phyloP scores from a whole-genome alignment of 2,329 filamentous ascomycete genomes.

The Phialophora verrucosa region DNA sequence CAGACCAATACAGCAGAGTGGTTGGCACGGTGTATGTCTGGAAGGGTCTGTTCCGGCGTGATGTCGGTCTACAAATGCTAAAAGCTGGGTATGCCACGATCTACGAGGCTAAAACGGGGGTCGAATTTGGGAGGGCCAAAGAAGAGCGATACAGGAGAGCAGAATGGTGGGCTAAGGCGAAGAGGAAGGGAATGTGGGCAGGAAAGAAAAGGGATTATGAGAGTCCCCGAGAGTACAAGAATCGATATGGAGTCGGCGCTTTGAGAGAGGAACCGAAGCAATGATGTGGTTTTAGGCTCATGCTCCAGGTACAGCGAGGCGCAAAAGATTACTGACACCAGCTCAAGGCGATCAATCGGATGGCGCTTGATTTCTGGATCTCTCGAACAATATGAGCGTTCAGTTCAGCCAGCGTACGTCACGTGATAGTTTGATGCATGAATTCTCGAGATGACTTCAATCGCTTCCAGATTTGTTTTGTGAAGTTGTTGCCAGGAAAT shows the following conservation, averaged over 20 bases:
- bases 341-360: background rate
- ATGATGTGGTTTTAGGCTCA: slow-evolving; percentile 3
- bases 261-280: slow-evolving; percentile 26
- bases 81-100: slow-evolving; percentile 83
- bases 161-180: slow-evolving; percentile 64
- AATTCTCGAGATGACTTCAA: background rate
- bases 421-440: background rate
- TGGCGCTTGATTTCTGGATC: background rate
- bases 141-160: slow-evolving; percentile 55
- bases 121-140: slow-evolving; percentile 80
- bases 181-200: slow-evolving; percentile 76
- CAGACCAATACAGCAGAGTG: slow-evolving; percentile 90
- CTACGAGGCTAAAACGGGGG: slow-evolving; percentile 89
- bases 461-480: slow-evolving; percentile 1
- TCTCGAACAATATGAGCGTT: background rate
- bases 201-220: slow-evolving; percentile 69
- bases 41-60: slow-evolving; percentile 68
- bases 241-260: slow-evolving; percentile 43
- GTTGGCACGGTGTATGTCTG: slow-evolving; percentile 80
- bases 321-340: background rate
- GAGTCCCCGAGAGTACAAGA: slow-evolving; percentile 89
- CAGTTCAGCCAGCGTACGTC: background rate
- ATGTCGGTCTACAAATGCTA: slow-evolving; percentile 91
- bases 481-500: too few relatives aligned
- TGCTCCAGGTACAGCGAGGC: slow-evolving; percentile 8